These are phyloP conservation scores for Aegilops speltoides DNA, from an alignment of 176 grass and related monocot species.

Conservation along the genomic window DNA sequence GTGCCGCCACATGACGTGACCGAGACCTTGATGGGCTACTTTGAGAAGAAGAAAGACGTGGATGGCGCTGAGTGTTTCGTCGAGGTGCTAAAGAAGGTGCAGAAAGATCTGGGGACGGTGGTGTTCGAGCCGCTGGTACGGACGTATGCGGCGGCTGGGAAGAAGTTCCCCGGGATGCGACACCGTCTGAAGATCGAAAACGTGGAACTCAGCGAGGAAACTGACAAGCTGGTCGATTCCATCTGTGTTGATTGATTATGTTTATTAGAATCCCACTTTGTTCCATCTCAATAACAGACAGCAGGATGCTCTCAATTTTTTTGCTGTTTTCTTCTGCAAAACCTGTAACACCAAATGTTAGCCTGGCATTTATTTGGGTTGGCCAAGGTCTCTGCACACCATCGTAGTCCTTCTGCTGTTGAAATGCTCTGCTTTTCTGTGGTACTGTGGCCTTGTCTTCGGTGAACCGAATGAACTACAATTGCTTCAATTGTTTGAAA, in stretches of 20 bases:
- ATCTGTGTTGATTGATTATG: constrained; percentile 44
- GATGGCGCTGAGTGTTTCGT: constrained; percentile 67
- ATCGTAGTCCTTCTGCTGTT: not conserved
- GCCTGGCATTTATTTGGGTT: not conserved
- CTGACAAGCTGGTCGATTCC: constrained; percentile 51
- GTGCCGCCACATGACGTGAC: constrained; percentile 46
- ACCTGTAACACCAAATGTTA: constrained; percentile 2
- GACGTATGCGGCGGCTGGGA: constrained; percentile 61
- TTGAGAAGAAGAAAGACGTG: constrained; percentile 65
- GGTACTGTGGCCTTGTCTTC: too few species aligned
- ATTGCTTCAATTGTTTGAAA: too few species aligned
- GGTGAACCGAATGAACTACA: too few species aligned
- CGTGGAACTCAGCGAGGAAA: constrained; percentile 45
- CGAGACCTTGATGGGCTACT: constrained; percentile 56
- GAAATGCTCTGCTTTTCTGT: not conserved
- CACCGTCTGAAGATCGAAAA: constrained; percentile 79
- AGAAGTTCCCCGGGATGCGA: constrained; percentile 72
- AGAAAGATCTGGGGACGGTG: constrained; percentile 42
- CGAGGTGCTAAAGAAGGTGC: constrained; percentile 55
- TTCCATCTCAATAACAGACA: constrained; percentile 38
- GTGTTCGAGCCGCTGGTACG: constrained; percentile 65
- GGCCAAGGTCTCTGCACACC: not conserved
- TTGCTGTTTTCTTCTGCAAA: not conserved
- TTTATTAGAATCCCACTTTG: not conserved
- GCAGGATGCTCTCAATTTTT: not conserved